Conservation (phyloP, 805 yeast species). For the Hanseniaspora singularis region DNA sequence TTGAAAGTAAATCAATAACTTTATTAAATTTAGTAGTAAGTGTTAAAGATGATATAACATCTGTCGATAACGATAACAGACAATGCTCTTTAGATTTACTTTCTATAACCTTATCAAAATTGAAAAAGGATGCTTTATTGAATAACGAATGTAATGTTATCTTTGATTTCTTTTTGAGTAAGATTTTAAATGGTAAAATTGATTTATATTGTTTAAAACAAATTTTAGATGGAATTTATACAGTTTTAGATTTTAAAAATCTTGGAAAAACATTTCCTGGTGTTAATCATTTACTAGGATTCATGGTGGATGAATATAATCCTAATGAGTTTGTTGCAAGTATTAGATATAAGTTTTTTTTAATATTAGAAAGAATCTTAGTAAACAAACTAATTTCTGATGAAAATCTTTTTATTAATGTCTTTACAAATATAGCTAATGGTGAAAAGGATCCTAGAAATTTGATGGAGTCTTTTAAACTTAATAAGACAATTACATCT, state of each 20-base stretch:
- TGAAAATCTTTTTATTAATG: conserved; percentile 32
- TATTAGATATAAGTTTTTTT: conserved; percentile 49
- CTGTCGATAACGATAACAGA: conserved; percentile 44
- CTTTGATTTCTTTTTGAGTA: conserved; percentile 45
- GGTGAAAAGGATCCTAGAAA: conserved; percentile 95
- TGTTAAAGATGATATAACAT: conserved; percentile 52
- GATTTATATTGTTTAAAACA: conserved; percentile 46
- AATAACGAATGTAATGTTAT: conserved; percentile 33
- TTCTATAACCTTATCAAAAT: conserved; percentile 28
- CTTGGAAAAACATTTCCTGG: conserved; percentile 18
- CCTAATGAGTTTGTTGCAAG: conserved; percentile 50
- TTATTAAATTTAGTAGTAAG: conserved; percentile 44
- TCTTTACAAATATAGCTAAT: conserved; percentile 56
- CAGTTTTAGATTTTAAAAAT: conserved; percentile 40
- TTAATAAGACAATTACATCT: conserved; percentile 39
- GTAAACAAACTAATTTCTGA: conserved; percentile 12
- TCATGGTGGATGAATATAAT: conserved; percentile 35
- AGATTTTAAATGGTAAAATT: conserved; percentile 35
- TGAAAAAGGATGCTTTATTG: conserved; percentile 26
- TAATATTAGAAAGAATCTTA: conserved; percentile 34
- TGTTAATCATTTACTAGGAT: conserved; percentile 27
- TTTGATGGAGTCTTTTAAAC: conserved; percentile 52
- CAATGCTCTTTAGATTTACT: conserved; percentile 38
- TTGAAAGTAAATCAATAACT: conserved; percentile 22
- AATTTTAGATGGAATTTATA: conserved; percentile 44